Conservation (phyloP, 2,329 filamentous ascomycete genomes). For the Aspergillus pseudoglaucus region DNA sequence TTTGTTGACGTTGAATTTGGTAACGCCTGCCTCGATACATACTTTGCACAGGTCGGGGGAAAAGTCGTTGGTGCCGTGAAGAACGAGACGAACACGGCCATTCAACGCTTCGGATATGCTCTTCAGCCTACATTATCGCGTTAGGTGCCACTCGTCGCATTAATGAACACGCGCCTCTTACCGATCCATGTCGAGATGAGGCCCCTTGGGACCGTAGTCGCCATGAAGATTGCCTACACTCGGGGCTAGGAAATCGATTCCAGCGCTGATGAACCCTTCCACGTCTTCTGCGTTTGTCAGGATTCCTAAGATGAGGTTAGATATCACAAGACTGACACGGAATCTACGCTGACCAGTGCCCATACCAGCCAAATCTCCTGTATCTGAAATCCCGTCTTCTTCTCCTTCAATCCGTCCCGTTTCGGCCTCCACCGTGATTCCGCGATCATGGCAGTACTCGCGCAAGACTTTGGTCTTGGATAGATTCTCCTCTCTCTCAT, state of each 20-base stretch:
- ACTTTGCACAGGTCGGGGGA: slow-evolving; percentile 44
- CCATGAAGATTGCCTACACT: slow-evolving; percentile 69
- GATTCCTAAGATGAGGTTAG: slow-evolving; percentile 25
- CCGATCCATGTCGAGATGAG: slow-evolving; percentile 44
- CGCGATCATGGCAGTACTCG: slow-evolving; percentile 53
- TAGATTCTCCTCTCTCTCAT: slow-evolving; percentile 62
- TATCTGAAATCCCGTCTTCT: slow-evolving; percentile 65
- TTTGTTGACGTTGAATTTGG: slow-evolving; percentile 52
- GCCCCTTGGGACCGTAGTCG: slow-evolving; percentile 58
- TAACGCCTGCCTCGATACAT: slow-evolving; percentile 47
- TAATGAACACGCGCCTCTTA: neutral
- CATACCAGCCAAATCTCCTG: slow-evolving; percentile 49
- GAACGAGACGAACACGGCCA: slow-evolving; percentile 43
- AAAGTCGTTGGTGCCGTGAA: slow-evolving; percentile 52
- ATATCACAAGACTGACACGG: no score
- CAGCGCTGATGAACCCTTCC: slow-evolving; percentile 60
- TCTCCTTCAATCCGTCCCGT: slow-evolving; percentile 62
- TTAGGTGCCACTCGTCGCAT: neutral
- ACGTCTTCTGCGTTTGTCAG: slow-evolving; percentile 62
- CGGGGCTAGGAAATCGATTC: slow-evolving; percentile 64
- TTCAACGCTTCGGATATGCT: slow-evolving; percentile 43
- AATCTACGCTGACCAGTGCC: no score
- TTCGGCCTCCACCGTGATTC: slow-evolving; percentile 62
- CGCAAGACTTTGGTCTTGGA: slow-evolving; percentile 54
- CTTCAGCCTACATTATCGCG: slow-evolving; percentile 40